A percentile compares a stretch with the other conserved stretches of the same genome.
phyloP scores from a whole-genome alignment of 116 monocot genomes.

The Thalassia testudinum region DNA sequence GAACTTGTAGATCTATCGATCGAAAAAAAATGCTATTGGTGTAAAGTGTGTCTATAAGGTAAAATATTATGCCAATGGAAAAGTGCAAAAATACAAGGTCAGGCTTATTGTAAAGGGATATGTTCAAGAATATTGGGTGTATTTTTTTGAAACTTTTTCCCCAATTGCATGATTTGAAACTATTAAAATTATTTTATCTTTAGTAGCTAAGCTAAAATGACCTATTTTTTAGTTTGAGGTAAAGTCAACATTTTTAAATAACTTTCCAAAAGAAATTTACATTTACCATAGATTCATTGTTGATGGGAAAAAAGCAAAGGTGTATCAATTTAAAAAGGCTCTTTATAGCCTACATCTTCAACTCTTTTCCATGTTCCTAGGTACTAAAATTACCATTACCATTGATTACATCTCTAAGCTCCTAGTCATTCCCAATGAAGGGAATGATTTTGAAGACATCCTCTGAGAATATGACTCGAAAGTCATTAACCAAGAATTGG shows the following conservation, averaged over 20 bases:
- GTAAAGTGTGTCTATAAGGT: background rate
- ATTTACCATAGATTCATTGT: slow-evolving; percentile 2
- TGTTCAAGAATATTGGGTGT: background rate
- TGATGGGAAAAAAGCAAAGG: background rate
- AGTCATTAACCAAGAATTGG: too few relatives aligned
- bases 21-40: background rate
- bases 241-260: slow-evolving; percentile 4
- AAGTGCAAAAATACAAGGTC: background rate
- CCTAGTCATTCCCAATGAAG: too few relatives aligned
- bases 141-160: slow-evolving; percentile 4
- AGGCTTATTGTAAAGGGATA: slow-evolving; percentile 6
- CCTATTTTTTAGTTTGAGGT: slow-evolving; percentile 5
- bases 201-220: background rate
- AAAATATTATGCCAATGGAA: slow-evolving; percentile 1
- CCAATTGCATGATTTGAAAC: slow-evolving; percentile 1
- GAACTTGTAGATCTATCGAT: background rate
- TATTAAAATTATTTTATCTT: background rate
- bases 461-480: too few relatives aligned
- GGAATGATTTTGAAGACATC: too few relatives aligned
- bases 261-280: background rate
- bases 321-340: slow-evolving; percentile 2
- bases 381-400: too few relatives aligned
- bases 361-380: too few relatives aligned
- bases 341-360: slow-evolving; percentile 1
- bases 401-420: too few relatives aligned